Evolutionary conservation across 2,329 filamentous ascomycete genomes (phyloP).

Genomic region (Sclerotinia trifoliorum): DNA sequence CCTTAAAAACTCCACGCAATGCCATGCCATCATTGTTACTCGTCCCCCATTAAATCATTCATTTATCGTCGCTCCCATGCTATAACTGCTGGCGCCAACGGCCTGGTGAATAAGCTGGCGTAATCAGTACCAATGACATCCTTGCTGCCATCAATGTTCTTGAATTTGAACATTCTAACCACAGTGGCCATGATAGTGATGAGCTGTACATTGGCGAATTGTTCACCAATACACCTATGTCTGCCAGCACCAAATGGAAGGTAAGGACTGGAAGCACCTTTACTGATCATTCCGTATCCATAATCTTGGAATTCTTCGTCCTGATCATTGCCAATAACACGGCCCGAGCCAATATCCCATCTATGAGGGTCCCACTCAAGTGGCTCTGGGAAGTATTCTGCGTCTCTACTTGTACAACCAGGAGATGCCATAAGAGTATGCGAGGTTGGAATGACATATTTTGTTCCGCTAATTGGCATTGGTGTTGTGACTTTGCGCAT

Average conservation of each 20-base stretch:
- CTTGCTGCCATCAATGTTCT: constrained; percentile 69
- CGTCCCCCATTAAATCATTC: constrained; percentile 6
- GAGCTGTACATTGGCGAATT: constrained; percentile 91
- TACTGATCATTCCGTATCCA: constrained; percentile 88
- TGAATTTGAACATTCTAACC: constrained; percentile 77
- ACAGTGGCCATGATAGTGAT: constrained; percentile 78
- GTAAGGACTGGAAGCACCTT: constrained; percentile 86
- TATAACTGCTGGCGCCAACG: constrained; percentile 67
- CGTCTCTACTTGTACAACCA: constrained; percentile 72
- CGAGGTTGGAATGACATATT: constrained; percentile 75
- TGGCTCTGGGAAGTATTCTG: constrained; percentile 78
- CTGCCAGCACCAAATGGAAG: constrained; percentile 91
- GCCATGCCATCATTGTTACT: constrained; percentile 1
- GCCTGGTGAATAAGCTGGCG: constrained; percentile 70
- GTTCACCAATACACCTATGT: constrained; percentile 94
- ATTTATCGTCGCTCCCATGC: constrained; percentile 68
- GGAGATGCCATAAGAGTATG: constrained; percentile 84
- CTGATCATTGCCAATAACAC: constrained; percentile 52
- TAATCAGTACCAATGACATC: constrained; percentile 69
- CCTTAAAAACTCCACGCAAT: constrained; percentile 10
- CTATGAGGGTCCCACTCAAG: constrained; percentile 85
- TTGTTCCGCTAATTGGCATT: constrained; percentile 78
- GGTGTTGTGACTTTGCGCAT: constrained; percentile 88
- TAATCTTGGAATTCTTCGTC: constrained; percentile 83
- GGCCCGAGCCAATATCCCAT: constrained; percentile 69